phyloP scores from a whole-genome alignment of 2,329 filamentous ascomycete species.

The Phoma sp. region DNA sequence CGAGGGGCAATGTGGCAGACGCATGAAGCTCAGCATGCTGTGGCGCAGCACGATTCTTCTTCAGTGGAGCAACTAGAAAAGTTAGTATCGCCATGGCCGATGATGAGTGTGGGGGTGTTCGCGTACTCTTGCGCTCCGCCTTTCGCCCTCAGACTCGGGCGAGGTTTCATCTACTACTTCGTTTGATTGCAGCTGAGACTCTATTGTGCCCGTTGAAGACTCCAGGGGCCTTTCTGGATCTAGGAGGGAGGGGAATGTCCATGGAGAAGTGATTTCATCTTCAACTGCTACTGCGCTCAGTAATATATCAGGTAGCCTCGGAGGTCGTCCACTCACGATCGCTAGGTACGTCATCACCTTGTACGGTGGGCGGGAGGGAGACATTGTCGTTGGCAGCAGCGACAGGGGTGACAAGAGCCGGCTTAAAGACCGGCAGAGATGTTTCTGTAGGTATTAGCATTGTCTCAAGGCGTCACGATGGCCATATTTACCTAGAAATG shows the following conservation, averaged over 20 bases:
- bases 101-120: neutral
- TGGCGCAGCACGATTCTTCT: neutral
- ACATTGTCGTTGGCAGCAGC: neutral
- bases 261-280: neutral
- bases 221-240: neutral
- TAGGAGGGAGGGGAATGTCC: neutral
- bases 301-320: neutral
- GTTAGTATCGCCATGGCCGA: neutral
- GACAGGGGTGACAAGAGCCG: neutral
- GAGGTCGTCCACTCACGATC: neutral
- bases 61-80: neutral
- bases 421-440: neutral
- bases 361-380: neutral
- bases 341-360: neutral
- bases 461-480: neutral
- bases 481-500: neutral
- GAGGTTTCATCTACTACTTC: too few species aligned
- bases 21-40: neutral
- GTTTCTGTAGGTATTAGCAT: neutral
- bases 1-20: neutral
- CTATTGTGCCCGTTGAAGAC: neutral
- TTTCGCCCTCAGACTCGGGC: neutral
- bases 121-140: neutral
- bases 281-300: neutral
- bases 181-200: too few species aligned